Evolutionary conservation across 768 basidiomycete species (phyloP).

Genomic region (Leccinum broughii): DNA sequence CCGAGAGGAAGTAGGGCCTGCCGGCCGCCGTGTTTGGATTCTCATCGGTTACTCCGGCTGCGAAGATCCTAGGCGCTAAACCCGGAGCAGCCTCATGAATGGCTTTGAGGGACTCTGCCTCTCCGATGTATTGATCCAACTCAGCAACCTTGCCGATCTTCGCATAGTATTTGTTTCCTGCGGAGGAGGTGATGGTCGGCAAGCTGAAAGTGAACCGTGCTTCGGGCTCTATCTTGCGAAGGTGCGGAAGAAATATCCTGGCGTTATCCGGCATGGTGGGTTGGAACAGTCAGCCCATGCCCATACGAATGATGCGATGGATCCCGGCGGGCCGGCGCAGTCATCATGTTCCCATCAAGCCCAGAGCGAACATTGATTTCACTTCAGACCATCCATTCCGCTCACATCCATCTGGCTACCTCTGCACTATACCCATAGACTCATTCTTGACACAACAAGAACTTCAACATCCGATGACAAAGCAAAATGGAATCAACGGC

Average conservation of each 20-base stretch:
- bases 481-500: not conserved
- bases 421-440: not conserved
- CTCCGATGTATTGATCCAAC: conserved; percentile 65
- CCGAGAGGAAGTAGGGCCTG: conserved; percentile 67
- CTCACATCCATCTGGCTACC: not conserved
- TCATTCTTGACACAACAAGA: not conserved
- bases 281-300: not conserved
- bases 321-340: not conserved
- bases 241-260: conserved; percentile 41
- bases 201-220: conserved; percentile 46
- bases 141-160: conserved; percentile 57
- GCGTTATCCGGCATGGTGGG: conserved; percentile 20
- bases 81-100: conserved; percentile 68
- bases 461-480: not conserved
- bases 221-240: conserved; percentile 50
- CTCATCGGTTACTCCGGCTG: conserved; percentile 40
- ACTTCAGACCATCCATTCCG: not conserved
- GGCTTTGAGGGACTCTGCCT: conserved; percentile 65
- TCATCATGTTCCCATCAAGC: not conserved
- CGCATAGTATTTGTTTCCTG: conserved; percentile 58
- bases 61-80: conserved; percentile 58
- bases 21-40: conserved; percentile 35
- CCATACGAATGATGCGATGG: not conserved
- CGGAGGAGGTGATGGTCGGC: conserved; percentile 56
- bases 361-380: not conserved